Base-by-base conservation (phyloP, 164 flowering plant genomes). In the Houttuynia cordata region DNA sequence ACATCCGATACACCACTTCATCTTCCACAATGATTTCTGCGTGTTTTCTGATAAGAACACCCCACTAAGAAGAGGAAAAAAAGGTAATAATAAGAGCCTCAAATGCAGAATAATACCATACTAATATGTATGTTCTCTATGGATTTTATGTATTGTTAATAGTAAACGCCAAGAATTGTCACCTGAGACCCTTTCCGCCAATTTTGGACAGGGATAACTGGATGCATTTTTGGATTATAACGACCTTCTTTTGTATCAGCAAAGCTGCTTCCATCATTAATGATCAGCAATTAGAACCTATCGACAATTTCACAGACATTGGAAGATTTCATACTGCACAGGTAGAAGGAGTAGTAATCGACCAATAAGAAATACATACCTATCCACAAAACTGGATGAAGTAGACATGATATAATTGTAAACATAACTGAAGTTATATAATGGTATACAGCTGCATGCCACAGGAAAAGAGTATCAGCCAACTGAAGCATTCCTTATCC, bases 131-230 rank as follows among this genome's bases (percentile, higher is more conserved):
- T 15, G 14, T 0, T 54, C 30, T 23, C n/a, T n/a, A n/a, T n/a
- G n/a, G n/a, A n/a, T n/a, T n/a, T n/a, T n/a, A n/a, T n/a, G n/a
- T n/a, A n/a, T n/a, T n/a, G n/a, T n/a, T n/a, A n/a, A n/a, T n/a
- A n/a, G n/a, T n/a, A n/a, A n/a, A n/a, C n/a, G n/a, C 9, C 21
- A 30, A 1, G 4, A 34, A 57, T 37, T 17, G 19, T 24, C 40
- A 93, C 99, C 96, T 93, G 99, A 73, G 99, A 93, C 59, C 99
- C 99, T 80, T 93, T 93, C 71, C 99, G 87, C 99, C 99, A 93
- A 71, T 81, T 81, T 42, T 78, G 69, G 65, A 81, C 90, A 68
- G 95, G 96, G 71, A 93, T 77, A 57, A 81, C 68, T 20, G 97
- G 94, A 73, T 80, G 59, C 99, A 93, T 93, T 76, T 78, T 86